Evolutionary conservation across 108 stramenopile species (phyloP), one percentile per base, ranked within the genome.

Genomic region (Cyclostephanos invisitatus): DNA sequence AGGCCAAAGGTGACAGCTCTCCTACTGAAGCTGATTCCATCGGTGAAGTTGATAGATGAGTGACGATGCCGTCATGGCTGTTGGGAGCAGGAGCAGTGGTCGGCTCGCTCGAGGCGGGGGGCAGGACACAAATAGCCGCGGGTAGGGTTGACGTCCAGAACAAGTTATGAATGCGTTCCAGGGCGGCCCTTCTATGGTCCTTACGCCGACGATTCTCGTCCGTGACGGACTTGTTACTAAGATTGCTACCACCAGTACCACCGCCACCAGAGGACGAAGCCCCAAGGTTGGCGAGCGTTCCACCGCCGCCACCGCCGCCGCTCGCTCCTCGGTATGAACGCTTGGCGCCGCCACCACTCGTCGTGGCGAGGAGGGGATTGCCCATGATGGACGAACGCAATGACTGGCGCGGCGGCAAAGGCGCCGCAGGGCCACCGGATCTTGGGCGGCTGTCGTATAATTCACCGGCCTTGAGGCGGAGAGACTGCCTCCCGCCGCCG

Each of bases 91-190:
- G 21, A 70, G 38, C 18, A 37, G 37, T 27, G 29, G 27, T 17
- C 27, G 35, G 21, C 25, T 22, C 21, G 53, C 8, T 54, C 53
- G 10, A 8, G 8, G 22, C 53, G 11, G 44, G 25, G 22, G 58
- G 58, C 35, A 17, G 66, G 29, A 70, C 46, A 62, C 70, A 78
- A 32, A 72, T 62, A n/a, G 77, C 77, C 40, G 79, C 79, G 29
- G 79, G 79, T 22, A 80, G 11, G 18, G 47, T 75, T 2, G 74
- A 70, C 11, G 73, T 50, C 79, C 79, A 80, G 49, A 80, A 75
- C 36, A 80, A 7, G 42, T 32, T 18, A 59, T 80, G 74, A 20
- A 80, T 68, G 32, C 74, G 62, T 36, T 75, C 68, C 14, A 80
- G 46, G 22, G 69, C 22, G 29, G 68, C 50, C 69, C 75, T 62